Evolutionary conservation across 208 protist species (phyloP).

Genomic region (Naegleria lovaniensis): DNA sequence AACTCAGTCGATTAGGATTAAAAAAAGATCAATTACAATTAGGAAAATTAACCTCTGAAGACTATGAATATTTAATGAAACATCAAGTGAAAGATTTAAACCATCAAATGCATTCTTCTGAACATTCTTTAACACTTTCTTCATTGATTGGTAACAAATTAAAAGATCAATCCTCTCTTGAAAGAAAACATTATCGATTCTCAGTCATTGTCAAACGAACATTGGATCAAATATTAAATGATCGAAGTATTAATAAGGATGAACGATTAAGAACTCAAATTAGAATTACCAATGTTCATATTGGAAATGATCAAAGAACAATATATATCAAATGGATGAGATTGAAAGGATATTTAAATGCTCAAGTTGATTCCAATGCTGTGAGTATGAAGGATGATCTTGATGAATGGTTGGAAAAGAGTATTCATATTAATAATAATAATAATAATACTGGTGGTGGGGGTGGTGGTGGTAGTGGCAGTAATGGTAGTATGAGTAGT

Average conservation of each 20-base stretch:
- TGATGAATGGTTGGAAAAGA: too few species aligned
- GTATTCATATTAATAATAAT: too few species aligned
- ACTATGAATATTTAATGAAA: neutral
- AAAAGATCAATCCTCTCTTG: too few species aligned
- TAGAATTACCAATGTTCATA: neutral
- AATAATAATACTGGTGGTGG: too few species aligned
- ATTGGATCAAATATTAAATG: neutral
- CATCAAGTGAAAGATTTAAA: neutral
- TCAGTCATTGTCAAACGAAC: neutral
- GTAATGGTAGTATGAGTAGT: too few species aligned
- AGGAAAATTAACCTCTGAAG: neutral
- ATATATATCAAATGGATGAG: neutral
- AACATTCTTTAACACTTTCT: neutral
- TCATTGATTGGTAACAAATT: neutral
- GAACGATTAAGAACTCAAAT: neutral
- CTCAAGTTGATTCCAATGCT: neutral
- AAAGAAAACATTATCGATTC: neutral
- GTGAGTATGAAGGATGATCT: neutral
- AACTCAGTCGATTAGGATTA: neutral
- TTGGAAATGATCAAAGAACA: neutral
- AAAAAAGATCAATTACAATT: neutral
- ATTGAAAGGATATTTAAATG: neutral
- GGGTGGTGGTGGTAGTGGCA: too few species aligned
- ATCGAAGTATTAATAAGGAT: neutral
- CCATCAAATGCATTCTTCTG: too few species aligned